Conservation (phyloP, 2,329 filamentous ascomycete genomes). For the Verticillium alfalfae region DNA sequence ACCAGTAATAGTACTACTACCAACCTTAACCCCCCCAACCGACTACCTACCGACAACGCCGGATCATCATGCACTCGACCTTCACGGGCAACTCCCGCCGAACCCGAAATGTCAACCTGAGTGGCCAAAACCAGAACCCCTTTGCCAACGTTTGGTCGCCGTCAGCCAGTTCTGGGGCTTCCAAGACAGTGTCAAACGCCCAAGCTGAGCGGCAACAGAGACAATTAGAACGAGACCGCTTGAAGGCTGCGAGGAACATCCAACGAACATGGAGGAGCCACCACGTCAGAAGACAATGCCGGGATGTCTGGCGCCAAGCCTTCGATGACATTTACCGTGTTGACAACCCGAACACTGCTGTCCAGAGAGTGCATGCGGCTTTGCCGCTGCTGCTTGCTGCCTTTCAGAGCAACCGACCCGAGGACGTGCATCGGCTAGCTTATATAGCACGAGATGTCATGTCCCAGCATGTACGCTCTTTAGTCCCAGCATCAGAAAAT, state of each 20-base stretch:
- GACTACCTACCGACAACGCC: constrained; percentile 4
- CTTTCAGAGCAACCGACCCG: constrained; percentile 34
- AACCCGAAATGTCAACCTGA: constrained; percentile 88
- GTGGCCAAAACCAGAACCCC: constrained; percentile 75
- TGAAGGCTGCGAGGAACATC: constrained; percentile 68
- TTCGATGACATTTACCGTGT: constrained; percentile 57
- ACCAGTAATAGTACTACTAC: background rate
- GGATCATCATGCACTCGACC: constrained; percentile 70
- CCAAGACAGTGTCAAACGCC: constrained; percentile 75
- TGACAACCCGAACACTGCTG: constrained; percentile 20
- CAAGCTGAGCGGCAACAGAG: constrained; percentile 79
- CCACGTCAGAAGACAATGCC: constrained; percentile 52
- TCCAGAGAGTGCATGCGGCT: constrained; percentile 32
- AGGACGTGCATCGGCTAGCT: constrained; percentile 44
- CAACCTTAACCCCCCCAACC: background rate
- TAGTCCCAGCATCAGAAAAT: background rate
- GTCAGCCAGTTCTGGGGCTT: constrained; percentile 55
- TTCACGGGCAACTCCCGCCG: constrained; percentile 86
- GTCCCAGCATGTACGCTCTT: background rate
- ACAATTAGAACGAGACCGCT: constrained; percentile 72
- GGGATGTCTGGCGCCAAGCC: constrained; percentile 48
- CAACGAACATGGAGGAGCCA: constrained; percentile 83
- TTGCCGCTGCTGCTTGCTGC: constrained; percentile 44
- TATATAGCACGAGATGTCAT: constrained; percentile 34
- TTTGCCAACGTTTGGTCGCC: constrained; percentile 61